phyloP scores from a whole-genome alignment of 1,284 basidiomycete species.

The Retiboletus fuscus region DNA sequence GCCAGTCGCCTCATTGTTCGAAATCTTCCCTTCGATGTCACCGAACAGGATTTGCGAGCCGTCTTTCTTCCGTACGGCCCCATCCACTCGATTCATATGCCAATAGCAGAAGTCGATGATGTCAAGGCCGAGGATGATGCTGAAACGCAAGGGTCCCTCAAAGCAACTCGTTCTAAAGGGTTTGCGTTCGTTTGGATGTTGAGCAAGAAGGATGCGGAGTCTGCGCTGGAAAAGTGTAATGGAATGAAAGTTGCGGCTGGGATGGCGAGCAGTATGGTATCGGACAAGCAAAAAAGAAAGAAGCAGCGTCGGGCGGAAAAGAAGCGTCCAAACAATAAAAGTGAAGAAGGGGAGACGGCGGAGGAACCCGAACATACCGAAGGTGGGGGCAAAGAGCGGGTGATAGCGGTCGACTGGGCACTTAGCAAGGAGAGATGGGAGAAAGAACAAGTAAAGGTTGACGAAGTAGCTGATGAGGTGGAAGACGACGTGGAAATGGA shows the following conservation, averaged over 20 bases:
- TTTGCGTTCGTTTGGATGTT: slow-evolving; percentile 98
- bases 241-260: slow-evolving; percentile 79
- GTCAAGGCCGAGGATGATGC: slow-evolving; percentile 44
- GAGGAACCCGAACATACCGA: slow-evolving; percentile 55
- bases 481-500: slow-evolving; percentile 55
- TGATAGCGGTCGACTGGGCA: slow-evolving; percentile 97
- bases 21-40: slow-evolving; percentile 88
- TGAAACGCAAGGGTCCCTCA: slow-evolving; percentile 42
- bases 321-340: slow-evolving; percentile 55
- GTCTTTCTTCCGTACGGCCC: slow-evolving; percentile 92
- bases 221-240: slow-evolving; percentile 87
- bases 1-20: slow-evolving; percentile 91
- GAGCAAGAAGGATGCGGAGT: slow-evolving; percentile 86
- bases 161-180: slow-evolving; percentile 69
- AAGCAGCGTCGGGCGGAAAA: slow-evolving; percentile 71
- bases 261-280: slow-evolving; percentile 71
- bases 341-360: slow-evolving; percentile 50
- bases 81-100: slow-evolving; percentile 88
- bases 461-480: slow-evolving; percentile 50
- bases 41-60: slow-evolving; percentile 87
- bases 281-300: slow-evolving; percentile 83
- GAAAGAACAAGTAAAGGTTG: slow-evolving; percentile 74
- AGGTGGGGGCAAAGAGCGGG: slow-evolving; percentile 61
- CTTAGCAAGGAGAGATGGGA: slow-evolving; percentile 94
- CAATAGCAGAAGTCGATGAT: slow-evolving; percentile 52